Base-by-base conservation (phyloP, 148 eudicot genomes). In the Fagopyrum homotropicum region DNA sequence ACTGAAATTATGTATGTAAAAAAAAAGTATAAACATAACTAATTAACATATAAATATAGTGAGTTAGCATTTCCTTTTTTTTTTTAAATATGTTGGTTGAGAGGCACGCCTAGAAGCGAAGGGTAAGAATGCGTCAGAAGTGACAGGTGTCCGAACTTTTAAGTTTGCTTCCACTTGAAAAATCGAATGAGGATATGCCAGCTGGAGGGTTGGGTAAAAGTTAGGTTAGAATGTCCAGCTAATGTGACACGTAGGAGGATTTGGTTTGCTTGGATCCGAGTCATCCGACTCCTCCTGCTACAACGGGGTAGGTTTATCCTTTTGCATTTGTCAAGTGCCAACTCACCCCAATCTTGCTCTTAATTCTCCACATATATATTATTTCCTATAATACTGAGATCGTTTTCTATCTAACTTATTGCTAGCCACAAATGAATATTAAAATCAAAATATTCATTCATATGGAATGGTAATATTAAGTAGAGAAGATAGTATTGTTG, bases 231-330 rank as follows among this genome's bases (percentile, higher is more conserved):
- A 14, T 40, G 47, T 66, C 46, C 47, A 66, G 46, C 71, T 66
- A 66, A 66, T 66, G 6, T 66, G 71, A 66, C 71, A 66, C 71
- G 71, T 66, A 15, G 17, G 35, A 4, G 8, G 5, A 15, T 40
- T 14, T 43, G 47, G 7, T 66, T 66, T 66, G 71, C 71, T 66
- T 66, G 45, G 46, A 66, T 66, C 71, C 9, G 17, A 66, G 40
- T 35, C 40, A 35, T 2, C 40, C 40, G 40, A 35, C 1, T 35
- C 40, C 71, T 66, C 71, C 46, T 66, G 43, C 71, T 35, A 35
- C 4, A 64, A 40, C 40, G 70, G 70, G 70, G 45, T 64, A 35
- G 70, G 70, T 64, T 29, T 16, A 6, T 19, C 63, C 63, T 5
- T 59, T 59, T 59, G 4, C 5, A 61, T 61, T 61, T 61, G 68